Conservation (phyloP, 192 early-diverging fungal genomes). For the Gonapodya prolifera region DNA sequence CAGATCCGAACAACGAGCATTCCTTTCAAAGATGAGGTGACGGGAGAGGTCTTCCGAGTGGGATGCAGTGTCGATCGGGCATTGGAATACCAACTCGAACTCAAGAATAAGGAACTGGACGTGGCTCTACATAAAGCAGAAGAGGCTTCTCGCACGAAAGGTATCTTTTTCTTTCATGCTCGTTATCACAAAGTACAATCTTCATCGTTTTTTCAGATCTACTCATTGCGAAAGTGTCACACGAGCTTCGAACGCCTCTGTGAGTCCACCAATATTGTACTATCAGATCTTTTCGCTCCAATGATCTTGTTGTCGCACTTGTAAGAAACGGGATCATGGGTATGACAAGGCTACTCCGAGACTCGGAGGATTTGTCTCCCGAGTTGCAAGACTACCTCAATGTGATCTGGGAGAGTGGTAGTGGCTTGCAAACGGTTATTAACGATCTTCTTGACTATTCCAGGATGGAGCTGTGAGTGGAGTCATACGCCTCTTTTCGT, state of each 20-base stretch:
- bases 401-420: background rate
- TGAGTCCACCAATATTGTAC: no score
- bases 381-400: background rate
- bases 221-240: slow-evolving; percentile 5
- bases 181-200: no score
- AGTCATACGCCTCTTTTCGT: no score
- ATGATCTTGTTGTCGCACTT: no score
- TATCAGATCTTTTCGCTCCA: no score
- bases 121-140: slow-evolving; percentile 4
- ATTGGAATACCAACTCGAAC: background rate
- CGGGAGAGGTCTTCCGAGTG: no score
- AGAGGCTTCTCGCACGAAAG: background rate
- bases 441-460: background rate
- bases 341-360: background rate
- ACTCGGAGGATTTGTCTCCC: background rate
- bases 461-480: background rate
- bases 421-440: background rate
- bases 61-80: no score
- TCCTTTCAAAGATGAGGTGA: no score
- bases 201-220: no score
- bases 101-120: background rate
- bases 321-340: slow-evolving; percentile 7
- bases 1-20: no score
- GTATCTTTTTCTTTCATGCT: no score
- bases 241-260: slow-evolving; percentile 11